These are phyloP conservation scores for Cercospora nicotianae DNA, from an alignment of 2,329 filamentous ascomycete species.

Conservation along the genomic window DNA sequence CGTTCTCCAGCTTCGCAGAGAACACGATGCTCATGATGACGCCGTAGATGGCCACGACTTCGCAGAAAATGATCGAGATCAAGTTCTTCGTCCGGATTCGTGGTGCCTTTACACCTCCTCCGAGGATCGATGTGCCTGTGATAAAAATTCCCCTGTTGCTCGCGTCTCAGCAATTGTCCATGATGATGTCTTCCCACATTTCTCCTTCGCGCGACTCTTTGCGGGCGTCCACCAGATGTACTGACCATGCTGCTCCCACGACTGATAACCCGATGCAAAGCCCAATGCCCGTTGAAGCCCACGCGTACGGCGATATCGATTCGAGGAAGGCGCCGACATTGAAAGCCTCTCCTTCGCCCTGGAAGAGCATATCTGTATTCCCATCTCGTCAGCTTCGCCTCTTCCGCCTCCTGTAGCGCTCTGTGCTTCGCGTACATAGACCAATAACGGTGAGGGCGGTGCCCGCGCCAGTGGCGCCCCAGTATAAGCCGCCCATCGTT, in stretches of 20 bases:
- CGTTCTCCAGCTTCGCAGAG: slow-evolving; percentile 75
- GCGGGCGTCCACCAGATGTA: slow-evolving; percentile 11
- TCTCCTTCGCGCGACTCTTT: slow-evolving; percentile 1
- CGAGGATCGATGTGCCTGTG: slow-evolving; percentile 94
- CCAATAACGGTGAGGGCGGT: slow-evolving; percentile 40
- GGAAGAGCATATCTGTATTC: slow-evolving; percentile 90
- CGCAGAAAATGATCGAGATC: slow-evolving; percentile 99
- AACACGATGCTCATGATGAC: slow-evolving; percentile 99
- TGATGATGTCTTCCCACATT: not conserved
- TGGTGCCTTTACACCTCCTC: slow-evolving; percentile 92
- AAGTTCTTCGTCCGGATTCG: slow-evolving; percentile 99
- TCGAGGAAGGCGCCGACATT: slow-evolving; percentile 97
- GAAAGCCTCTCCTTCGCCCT: slow-evolving; percentile 91
- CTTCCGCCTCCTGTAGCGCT: slow-evolving; percentile 9
- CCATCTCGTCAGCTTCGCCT: slow-evolving; percentile 30
- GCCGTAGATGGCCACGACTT: slow-evolving; percentile 99
- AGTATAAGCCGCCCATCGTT: slow-evolving; percentile 39
- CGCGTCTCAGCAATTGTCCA: slow-evolving; percentile 24
- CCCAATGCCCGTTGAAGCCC: slow-evolving; percentile 86
- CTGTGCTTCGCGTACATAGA: slow-evolving; percentile 36
- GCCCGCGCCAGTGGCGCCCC: slow-evolving; percentile 40
- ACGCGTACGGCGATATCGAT: slow-evolving; percentile 88
- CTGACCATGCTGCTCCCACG: slow-evolving; percentile 91
- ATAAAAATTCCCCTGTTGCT: slow-evolving; percentile 90
- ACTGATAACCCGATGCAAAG: slow-evolving; percentile 96